Evolutionary conservation across 441 rosid genomes (phyloP), one percentile per base, ranked within the genome.

Genomic region (Biscutella auriculata): DNA sequence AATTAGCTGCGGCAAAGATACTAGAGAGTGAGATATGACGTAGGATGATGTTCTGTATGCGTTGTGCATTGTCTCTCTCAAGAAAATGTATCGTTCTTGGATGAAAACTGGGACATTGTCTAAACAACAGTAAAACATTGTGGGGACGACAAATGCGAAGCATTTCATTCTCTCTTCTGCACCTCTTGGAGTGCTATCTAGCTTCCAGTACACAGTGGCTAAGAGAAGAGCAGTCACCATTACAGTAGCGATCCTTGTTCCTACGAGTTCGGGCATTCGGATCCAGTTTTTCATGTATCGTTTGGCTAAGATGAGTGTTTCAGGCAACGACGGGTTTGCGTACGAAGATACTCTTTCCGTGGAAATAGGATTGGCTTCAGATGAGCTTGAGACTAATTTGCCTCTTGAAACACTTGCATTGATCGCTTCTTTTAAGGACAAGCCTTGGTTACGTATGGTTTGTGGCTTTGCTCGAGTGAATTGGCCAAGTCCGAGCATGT

Each of bases 141-240:
- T 67, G 0, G 72, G 50, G 33, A 61, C 9, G 6, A 48, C 72
- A 5, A 61, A 67, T 9, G 67, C 63, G 10, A 67, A 67, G 30
- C 61, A 61, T 8, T 62, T 56, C 23, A 67, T 8, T 11, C 72
- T 40, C 52, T 67, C 72, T 40, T 61, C 67, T 33, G 60, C 72
- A 15, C 72, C 67, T 53, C 62, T 61, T 10, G 72, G 72, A 11
- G 62, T 60, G 35, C 47, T 25, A 46, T 67, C 72, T 32, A 67
- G 66, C 43, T 64, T 74, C 88, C 91, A 83, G 3, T 68, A 86
- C 58, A 86, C 68, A 1, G 88, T 87, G 6, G 95, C 66, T 39
- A 67, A 53, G 15, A 67, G 57, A 40, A 39, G 27, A n/a, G 57
- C 82, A 0, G 80, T 73, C 3, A 68, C 37, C 11, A 68, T 27